Conservation (phyloP, 192 early-diverging fungal genomes). For the Backusella circina region DNA sequence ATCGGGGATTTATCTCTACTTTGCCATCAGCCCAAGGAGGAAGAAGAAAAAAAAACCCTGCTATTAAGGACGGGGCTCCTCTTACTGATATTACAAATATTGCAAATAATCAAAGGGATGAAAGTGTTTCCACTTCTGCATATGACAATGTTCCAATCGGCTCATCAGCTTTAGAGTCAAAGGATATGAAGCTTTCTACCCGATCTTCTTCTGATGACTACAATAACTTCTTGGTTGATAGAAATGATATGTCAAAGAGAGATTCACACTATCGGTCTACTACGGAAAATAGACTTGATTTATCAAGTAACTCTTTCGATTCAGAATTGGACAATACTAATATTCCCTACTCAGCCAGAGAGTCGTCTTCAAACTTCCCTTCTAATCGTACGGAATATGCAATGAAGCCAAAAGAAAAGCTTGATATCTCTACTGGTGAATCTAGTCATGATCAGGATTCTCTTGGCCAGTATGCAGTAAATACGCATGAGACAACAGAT, state of each 20-base stretch:
- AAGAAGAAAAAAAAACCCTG: background rate
- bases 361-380: background rate
- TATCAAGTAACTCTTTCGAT: background rate
- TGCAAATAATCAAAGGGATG: background rate
- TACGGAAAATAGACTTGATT: background rate
- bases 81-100: background rate
- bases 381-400: background rate
- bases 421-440: background rate
- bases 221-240: background rate
- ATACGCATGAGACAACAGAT: background rate
- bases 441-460: background rate
- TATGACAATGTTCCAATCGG: background rate
- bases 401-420: background rate
- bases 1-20: background rate
- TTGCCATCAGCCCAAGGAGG: background rate
- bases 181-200: background rate
- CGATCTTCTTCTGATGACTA: background rate
- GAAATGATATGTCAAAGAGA: background rate
- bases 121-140: background rate
- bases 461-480: background rate
- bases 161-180: background rate
- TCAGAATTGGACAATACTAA: background rate
- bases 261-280: background rate
- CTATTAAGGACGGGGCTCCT: background rate
- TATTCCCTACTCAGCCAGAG: background rate